Conservation (phyloP, 2,329 filamentous ascomycete species). For the Aspergillus udagawae region DNA sequence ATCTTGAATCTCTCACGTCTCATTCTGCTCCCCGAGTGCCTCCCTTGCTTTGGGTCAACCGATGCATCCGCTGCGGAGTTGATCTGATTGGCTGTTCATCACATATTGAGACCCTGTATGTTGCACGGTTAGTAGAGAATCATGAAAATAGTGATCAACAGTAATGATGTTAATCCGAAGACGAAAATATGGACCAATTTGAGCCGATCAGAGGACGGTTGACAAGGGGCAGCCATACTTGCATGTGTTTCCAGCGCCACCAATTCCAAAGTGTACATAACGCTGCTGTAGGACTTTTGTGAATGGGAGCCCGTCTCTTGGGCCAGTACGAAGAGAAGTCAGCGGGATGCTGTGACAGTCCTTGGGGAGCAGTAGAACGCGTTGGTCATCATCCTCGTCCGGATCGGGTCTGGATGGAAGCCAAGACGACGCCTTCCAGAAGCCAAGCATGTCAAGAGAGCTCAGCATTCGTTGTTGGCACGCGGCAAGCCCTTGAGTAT, state of each 20-base stretch:
- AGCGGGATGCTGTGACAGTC: background rate
- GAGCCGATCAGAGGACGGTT: background rate
- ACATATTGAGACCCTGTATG: background rate
- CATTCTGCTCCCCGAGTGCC: background rate
- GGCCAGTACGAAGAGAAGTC: background rate
- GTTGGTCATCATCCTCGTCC: conserved; percentile 6
- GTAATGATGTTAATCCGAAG: background rate
- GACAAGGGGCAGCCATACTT: conserved; percentile 1
- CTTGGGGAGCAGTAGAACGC: conserved; percentile 1
- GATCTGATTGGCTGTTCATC: background rate
- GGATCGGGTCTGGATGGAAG: background rate
- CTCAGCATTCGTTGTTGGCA: background rate
- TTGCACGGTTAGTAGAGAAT: background rate
- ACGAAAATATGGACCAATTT: background rate
- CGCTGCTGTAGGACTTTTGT: background rate
- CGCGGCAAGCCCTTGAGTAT: background rate
- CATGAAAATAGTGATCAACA: background rate
- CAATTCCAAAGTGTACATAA: conserved; percentile 6
- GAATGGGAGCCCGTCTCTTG: background rate
- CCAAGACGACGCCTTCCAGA: conserved; percentile 7
- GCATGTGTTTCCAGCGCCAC: conserved; percentile 8
- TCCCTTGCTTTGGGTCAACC: background rate
- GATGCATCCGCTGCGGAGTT: background rate
- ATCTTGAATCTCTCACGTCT: background rate
- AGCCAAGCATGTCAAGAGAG: background rate